phyloP scores from a whole-genome alignment of 257 asterid genomes.

The Catharanthus roseus region DNA sequence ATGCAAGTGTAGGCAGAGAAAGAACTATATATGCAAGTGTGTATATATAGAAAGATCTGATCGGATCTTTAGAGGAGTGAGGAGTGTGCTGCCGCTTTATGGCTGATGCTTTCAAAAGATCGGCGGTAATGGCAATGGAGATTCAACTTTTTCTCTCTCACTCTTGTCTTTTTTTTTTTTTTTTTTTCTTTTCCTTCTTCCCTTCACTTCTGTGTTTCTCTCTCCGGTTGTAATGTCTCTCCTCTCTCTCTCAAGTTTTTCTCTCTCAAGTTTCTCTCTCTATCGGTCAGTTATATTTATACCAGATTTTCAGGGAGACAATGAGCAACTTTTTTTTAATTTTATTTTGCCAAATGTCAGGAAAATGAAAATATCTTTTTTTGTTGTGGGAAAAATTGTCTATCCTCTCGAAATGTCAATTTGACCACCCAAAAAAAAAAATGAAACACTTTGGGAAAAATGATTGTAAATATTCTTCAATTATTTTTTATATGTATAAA shows the following conservation, averaged over 20 bases:
- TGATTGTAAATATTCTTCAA: no score
- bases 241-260: conserved; percentile 4
- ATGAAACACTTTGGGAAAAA: no score
- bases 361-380: no score
- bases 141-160: conserved; percentile 7
- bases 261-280: conserved; percentile 7
- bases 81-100: conserved; percentile 11
- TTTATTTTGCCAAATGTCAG: no score
- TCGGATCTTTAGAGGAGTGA: conserved; percentile 39
- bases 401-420: no score
- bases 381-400: no score
- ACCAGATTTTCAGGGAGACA: neutral
- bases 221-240: no score
- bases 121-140: conserved; percentile 45
- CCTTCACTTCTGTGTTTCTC: conserved; percentile 11
- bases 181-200: neutral
- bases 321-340: neutral
- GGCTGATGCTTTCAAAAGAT: conserved; percentile 32
- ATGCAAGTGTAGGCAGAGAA: neutral
- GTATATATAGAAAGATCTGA: conserved; percentile 28
- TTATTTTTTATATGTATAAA: no score
- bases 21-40: neutral
- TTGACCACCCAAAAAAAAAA: no score
- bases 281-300: neutral
- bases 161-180: no score